Conservation (phyloP, 208 protist genomes). For the Wallacemonas rigidus region DNA sequence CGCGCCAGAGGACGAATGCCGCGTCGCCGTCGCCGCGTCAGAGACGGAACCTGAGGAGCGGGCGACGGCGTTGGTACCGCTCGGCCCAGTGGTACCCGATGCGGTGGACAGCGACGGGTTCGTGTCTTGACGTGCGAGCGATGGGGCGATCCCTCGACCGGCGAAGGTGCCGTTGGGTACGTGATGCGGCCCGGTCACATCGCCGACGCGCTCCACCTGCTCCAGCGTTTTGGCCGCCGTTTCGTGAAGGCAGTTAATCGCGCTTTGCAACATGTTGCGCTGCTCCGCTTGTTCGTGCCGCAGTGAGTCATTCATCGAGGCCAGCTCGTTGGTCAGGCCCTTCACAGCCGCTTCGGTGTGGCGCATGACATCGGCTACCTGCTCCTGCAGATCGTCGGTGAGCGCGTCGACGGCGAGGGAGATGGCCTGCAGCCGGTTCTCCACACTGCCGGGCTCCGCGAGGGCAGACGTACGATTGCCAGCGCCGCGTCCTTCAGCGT, state of each 20-base stretch:
- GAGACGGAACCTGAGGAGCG: neutral
- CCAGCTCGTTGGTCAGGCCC: slow-evolving; percentile 2
- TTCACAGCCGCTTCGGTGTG: neutral
- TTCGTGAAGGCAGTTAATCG: neutral
- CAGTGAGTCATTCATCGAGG: slow-evolving; percentile 13
- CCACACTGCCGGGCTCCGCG: neutral
- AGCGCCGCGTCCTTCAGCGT: neutral
- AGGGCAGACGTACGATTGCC: neutral
- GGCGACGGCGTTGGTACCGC: too few species aligned
- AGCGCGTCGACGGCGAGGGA: slow-evolving; percentile 22
- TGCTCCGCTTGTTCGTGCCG: slow-evolving; percentile 12
- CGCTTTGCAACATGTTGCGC: neutral
- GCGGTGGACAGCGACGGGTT: neutral
- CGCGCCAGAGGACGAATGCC: neutral
- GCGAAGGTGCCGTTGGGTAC: neutral
- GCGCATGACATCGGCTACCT: slow-evolving; percentile 19
- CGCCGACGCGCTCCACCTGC: neutral
- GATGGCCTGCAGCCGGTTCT: slow-evolving; percentile 13
- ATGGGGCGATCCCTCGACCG: neutral
- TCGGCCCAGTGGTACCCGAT: too few species aligned
- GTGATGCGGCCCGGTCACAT: neutral
- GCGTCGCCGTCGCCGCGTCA: neutral
- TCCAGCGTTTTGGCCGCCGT: neutral
- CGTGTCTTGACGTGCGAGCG: neutral
- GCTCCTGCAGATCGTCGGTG: slow-evolving; percentile 21